Evolutionary conservation across 2,329 filamentous ascomycete genomes (phyloP).

Genomic region (Setomelanomma holmii): DNA sequence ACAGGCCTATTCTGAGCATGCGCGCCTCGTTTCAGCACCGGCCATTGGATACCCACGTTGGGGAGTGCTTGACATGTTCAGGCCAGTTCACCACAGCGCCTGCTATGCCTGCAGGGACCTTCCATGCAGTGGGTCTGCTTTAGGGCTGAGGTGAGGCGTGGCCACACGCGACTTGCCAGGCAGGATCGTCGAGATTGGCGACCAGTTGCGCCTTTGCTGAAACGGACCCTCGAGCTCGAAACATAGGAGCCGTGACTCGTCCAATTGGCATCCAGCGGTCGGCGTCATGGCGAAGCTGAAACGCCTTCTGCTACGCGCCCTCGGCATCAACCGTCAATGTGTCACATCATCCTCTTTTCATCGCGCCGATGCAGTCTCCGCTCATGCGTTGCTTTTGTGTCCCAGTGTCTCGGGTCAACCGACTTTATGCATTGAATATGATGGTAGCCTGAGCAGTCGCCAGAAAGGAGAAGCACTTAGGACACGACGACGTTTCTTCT

Average conservation of each 20-base stretch:
- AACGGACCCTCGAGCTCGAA: conserved; percentile 29
- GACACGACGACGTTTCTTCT: background rate
- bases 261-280: background rate
- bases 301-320: conserved; percentile 21
- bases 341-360: conserved; percentile 20
- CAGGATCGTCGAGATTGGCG: conserved; percentile 27
- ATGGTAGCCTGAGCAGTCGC: background rate
- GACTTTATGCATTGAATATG: conserved; percentile 2
- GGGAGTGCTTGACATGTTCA: conserved; percentile 2
- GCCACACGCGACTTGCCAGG: conserved; percentile 19
- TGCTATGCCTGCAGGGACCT: background rate
- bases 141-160: conserved; percentile 27
- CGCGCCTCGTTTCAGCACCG: conserved; percentile 10
- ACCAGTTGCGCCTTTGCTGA: conserved; percentile 22
- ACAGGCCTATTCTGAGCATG: conserved; percentile 15
- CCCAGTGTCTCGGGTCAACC: conserved; percentile 1
- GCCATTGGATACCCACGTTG: conserved; percentile 8
- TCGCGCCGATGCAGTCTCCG: background rate
- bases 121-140: conserved; percentile 9
- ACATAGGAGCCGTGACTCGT: conserved; percentile 21
- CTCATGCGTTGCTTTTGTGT: conserved; percentile 6
- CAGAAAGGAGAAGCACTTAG: background rate
- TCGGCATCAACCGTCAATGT: conserved; percentile 14
- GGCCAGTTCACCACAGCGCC: background rate
- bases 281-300: conserved; percentile 18